These are phyloP conservation scores for Delphinella strobiligena DNA, from an alignment of 2,329 filamentous ascomycete species.

Conservation along the genomic window DNA sequence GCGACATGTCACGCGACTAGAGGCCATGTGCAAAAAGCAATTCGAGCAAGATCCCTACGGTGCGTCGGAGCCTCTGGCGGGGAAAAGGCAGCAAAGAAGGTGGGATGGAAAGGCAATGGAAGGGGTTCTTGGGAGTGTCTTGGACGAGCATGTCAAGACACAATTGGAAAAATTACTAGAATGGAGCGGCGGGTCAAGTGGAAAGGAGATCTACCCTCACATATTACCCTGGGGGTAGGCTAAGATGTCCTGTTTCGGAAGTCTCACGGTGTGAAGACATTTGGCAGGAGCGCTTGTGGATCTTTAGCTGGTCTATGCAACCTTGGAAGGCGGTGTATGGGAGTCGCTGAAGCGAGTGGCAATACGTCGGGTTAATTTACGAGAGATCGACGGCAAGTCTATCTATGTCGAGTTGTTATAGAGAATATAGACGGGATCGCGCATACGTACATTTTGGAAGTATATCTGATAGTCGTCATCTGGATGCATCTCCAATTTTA, in stretches of 20 bases:
- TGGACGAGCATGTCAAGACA: not conserved
- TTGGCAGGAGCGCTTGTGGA: not conserved
- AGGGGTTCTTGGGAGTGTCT: not conserved
- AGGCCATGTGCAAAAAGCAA: not conserved
- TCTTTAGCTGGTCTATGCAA: no score
- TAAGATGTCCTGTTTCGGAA: no score
- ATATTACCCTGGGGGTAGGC: not conserved
- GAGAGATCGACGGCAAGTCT: no score
- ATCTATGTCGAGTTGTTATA: no score
- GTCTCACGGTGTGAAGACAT: not conserved
- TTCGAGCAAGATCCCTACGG: conserved; percentile 5
- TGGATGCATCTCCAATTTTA: no score
- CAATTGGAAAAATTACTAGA: not conserved
- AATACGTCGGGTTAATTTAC: no score
- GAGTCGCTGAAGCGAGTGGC: no score
- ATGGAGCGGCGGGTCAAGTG: not conserved
- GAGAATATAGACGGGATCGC: no score
- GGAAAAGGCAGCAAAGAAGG: not conserved
- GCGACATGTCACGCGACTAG: conserved; percentile 2
- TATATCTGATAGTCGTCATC: no score
- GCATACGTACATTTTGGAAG: no score
- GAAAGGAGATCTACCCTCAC: not conserved
- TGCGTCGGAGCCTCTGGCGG: not conserved
- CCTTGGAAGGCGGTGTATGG: no score
- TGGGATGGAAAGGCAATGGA: not conserved